phyloP scores from a whole-genome alignment of 495 filamentous ascomycete species.

The Xylaria cubensis region DNA sequence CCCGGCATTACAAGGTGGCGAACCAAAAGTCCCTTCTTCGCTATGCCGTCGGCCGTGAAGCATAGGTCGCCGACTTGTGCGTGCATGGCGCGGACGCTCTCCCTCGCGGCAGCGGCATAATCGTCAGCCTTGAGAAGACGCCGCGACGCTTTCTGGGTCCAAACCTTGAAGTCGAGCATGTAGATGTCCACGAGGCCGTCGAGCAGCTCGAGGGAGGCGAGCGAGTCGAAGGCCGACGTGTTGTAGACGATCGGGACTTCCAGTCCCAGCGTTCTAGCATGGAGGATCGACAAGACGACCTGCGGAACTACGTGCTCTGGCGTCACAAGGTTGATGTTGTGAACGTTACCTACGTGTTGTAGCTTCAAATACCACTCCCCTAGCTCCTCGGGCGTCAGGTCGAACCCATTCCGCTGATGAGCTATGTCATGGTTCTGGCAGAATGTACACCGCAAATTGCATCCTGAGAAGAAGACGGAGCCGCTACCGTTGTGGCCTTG shows the following conservation, averaged over 20 bases:
- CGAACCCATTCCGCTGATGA: slow-evolving; percentile 73
- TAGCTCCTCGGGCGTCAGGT: slow-evolving; percentile 77
- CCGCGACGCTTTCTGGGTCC: slow-evolving; percentile 65
- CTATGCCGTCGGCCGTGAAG: slow-evolving; percentile 78
- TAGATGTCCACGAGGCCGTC: slow-evolving; percentile 82
- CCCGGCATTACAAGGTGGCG: slow-evolving; percentile 83
- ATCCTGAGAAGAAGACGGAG: slow-evolving; percentile 72
- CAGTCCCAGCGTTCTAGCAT: slow-evolving; percentile 69
- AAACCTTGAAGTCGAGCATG: slow-evolving; percentile 81
- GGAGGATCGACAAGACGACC: slow-evolving; percentile 71
- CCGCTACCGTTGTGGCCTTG: slow-evolving; percentile 78
- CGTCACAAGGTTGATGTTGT: slow-evolving; percentile 80
- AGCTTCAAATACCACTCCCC: slow-evolving; percentile 80
- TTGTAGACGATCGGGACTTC: slow-evolving; percentile 78
- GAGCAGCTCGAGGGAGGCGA: slow-evolving; percentile 68
- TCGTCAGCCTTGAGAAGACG: slow-evolving; percentile 76
- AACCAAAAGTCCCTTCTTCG: slow-evolving; percentile 73
- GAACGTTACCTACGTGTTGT: slow-evolving; percentile 71
- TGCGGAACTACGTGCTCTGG: slow-evolving; percentile 80
- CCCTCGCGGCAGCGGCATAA: slow-evolving; percentile 68
- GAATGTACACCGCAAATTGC: slow-evolving; percentile 79
- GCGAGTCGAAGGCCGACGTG: slow-evolving; percentile 75
- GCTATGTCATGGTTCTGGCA: slow-evolving; percentile 86
- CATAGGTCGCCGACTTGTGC: slow-evolving; percentile 76
- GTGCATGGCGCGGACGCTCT: slow-evolving; percentile 78